Conservation (phyloP, 352 stramenopile species). For the Phytophthora colocasiae region DNA sequence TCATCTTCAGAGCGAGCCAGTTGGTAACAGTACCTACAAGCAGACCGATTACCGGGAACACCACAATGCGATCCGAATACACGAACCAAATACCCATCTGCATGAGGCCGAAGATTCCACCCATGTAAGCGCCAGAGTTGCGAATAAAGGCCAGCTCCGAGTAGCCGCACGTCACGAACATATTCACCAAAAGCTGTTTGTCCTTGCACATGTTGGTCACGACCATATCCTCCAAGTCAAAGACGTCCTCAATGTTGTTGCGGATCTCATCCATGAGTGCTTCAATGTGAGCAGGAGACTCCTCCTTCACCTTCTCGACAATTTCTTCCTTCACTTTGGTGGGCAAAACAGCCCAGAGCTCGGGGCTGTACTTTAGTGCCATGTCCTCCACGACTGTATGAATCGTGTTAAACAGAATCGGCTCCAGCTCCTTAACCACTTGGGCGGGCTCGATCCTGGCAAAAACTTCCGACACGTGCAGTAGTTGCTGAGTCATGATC, state of each 20-base stretch:
- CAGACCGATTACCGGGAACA: constrained; percentile 92
- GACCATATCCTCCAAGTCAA: constrained; percentile 96
- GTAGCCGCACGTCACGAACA: constrained; percentile 94
- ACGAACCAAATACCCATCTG: constrained; percentile 92
- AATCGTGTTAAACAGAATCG: constrained; percentile 91
- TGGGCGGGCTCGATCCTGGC: constrained; percentile 87
- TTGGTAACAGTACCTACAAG: constrained; percentile 98
- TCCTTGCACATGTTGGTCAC: constrained; percentile 94
- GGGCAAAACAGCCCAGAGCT: constrained; percentile 82
- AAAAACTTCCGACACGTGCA: constrained; percentile 94
- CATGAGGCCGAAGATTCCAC: constrained; percentile 88
- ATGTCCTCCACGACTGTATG: constrained; percentile 90
- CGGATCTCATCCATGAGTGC: constrained; percentile 96
- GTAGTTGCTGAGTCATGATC: constrained; percentile 95
- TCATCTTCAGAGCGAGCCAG: constrained; percentile 95
- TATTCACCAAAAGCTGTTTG: constrained; percentile 96
- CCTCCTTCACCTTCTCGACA: constrained; percentile 95
- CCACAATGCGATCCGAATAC: constrained; percentile 80
- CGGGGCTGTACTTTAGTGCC: constrained; percentile 90
- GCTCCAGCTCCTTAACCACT: constrained; percentile 94
- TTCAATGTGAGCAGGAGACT: constrained; percentile 92
- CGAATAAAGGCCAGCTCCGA: constrained; percentile 93
- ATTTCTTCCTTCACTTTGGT: constrained; percentile 91
- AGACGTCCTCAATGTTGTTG: constrained; percentile 95
- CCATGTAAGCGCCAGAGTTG: constrained; percentile 92